Conservation (phyloP, 1,139 yeast species). For the Suhomyces bokatorum region DNA sequence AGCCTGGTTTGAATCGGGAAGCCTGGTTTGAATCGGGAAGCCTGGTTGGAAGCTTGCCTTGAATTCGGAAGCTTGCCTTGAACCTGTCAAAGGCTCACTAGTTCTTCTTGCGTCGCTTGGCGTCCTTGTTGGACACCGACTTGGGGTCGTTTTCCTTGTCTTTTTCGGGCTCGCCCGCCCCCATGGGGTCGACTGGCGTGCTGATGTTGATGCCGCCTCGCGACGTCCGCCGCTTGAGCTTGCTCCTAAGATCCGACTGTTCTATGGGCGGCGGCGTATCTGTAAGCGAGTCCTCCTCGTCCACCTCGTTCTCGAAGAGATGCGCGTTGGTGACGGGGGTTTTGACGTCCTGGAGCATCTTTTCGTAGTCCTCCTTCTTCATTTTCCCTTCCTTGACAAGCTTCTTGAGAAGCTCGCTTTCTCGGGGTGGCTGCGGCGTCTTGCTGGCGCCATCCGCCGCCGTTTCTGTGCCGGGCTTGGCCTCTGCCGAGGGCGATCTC, state of each 20-base stretch:
- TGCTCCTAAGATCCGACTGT: constrained; percentile 10
- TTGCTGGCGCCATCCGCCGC: not conserved
- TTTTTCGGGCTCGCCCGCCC: constrained; percentile 3
- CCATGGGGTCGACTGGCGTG: constrained; percentile 5
- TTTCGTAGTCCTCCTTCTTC: constrained; percentile 30
- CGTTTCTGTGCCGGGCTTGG: constrained; percentile 1
- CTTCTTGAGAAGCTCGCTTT: constrained; percentile 28
- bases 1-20: no score
- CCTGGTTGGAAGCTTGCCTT: no score
- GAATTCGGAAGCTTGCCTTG: no score
- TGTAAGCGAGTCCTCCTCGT: constrained; percentile 21
- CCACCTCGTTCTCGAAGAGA: constrained; percentile 32
- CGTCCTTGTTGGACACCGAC: constrained; percentile 3
- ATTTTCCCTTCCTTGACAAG: constrained; percentile 27
- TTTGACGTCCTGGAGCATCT: constrained; percentile 26
- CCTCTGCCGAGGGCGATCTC: constrained; percentile 3
- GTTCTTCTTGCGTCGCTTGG: constrained; percentile 10
- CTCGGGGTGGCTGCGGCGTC: constrained; percentile 1
- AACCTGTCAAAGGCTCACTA: constrained; percentile 5
- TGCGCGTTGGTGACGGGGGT: constrained; percentile 29
- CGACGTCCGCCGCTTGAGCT: constrained; percentile 28
- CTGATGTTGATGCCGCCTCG: constrained; percentile 27
- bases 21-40: no score
- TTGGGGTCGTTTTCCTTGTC: constrained; percentile 3
- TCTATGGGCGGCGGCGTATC: constrained; percentile 11